These are phyloP conservation scores for Monosporozyma unispora DNA, from an alignment of 805 yeast genomes.

Conservation along the genomic window DNA sequence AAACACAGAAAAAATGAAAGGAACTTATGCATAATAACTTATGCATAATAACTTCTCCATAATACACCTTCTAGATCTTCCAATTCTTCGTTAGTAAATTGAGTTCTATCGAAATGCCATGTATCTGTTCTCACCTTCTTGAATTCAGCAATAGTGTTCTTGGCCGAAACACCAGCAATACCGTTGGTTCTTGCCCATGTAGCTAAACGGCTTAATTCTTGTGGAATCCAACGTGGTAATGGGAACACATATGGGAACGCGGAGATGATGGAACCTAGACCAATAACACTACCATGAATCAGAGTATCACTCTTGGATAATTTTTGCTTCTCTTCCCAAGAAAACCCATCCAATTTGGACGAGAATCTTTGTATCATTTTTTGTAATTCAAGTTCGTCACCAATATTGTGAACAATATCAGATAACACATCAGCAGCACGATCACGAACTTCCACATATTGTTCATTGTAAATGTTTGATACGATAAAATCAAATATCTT, in stretches of 20 bases:
- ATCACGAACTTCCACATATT: constrained; percentile 67
- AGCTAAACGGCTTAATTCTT: constrained; percentile 59
- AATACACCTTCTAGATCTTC: constrained; percentile 92
- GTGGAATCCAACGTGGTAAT: constrained; percentile 85
- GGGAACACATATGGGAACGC: constrained; percentile 91
- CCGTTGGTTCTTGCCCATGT: constrained; percentile 73
- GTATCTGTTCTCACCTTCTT: constrained; percentile 91
- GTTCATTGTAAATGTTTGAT: constrained; percentile 46
- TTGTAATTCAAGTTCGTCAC: constrained; percentile 32
- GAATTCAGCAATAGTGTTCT: constrained; percentile 70
- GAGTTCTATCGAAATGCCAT: constrained; percentile 82
- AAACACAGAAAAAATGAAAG: too few species aligned
- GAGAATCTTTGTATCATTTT: constrained; percentile 38
- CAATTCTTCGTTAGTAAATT: constrained; percentile 71
- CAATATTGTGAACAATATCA: constrained; percentile 63
- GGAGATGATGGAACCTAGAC: constrained; percentile 77
- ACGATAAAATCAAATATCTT: constrained; percentile 43
- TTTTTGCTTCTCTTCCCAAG: constrained; percentile 29
- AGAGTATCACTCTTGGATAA: constrained; percentile 34
- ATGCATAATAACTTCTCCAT: constrained; percentile 87
- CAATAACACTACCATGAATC: constrained; percentile 81
- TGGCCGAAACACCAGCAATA: constrained; percentile 73
- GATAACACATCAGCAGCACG: constrained; percentile 68
- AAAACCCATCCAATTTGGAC: constrained; percentile 18
- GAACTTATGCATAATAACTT: constrained; percentile 64